Conservation (phyloP, 2,329 filamentous ascomycete genomes). For the Fusarium papillatum region DNA sequence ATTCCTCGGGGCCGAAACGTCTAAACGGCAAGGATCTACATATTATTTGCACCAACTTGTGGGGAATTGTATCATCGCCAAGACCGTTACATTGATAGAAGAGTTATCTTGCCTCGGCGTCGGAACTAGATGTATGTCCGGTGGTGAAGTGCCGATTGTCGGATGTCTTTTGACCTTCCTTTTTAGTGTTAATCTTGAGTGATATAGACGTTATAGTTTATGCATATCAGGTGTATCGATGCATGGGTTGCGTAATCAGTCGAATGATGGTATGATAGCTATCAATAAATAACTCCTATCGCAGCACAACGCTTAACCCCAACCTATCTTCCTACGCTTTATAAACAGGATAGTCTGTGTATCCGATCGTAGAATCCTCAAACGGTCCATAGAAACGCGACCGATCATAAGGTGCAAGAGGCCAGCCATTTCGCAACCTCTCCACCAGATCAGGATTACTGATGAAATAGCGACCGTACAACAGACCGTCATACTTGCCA, state of each 20-base stretch:
- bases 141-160: constrained; percentile 1
- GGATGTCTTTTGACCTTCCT: not conserved
- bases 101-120: not conserved
- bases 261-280: not conserved
- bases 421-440: constrained; percentile 54
- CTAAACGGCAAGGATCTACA: constrained; percentile 2
- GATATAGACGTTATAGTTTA: not conserved
- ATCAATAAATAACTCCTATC: not conserved
- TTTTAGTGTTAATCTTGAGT: not conserved
- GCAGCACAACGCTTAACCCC: not conserved
- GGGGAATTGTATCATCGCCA: constrained; percentile 22
- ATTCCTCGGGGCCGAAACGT: not conserved
- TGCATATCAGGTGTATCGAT: not conserved
- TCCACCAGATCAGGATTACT: constrained; percentile 63
- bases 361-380: constrained; percentile 48
- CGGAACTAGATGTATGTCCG: constrained; percentile 19
- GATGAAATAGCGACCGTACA: constrained; percentile 62
- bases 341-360: constrained; percentile 51
- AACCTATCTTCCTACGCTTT: not conserved
- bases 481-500: constrained; percentile 59
- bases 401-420: constrained; percentile 58
- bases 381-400: constrained; percentile 59
- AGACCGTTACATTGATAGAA: not conserved
- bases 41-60: constrained; percentile 1
- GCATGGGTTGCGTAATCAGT: not conserved